Conservation (phyloP, 2,329 filamentous ascomycete genomes). For the Dendrostoma leiphaemia region DNA sequence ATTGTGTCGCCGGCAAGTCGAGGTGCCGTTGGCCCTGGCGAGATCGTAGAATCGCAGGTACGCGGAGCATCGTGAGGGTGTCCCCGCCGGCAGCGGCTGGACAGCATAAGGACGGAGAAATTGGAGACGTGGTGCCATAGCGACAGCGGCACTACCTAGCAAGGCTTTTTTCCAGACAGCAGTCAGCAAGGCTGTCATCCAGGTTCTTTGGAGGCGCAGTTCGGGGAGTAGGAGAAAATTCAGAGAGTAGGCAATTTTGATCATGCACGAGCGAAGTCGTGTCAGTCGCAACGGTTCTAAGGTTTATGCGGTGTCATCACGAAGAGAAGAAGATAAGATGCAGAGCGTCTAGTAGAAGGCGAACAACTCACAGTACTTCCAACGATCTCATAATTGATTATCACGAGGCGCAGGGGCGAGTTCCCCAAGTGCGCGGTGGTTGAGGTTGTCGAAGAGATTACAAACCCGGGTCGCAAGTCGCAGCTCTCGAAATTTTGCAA, state of each 20-base stretch:
- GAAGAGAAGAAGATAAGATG: neutral
- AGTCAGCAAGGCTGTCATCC: conserved; percentile 21
- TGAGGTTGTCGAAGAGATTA: neutral
- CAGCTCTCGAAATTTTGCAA: conserved; percentile 13
- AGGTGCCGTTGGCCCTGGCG: conserved; percentile 23
- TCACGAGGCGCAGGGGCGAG: neutral
- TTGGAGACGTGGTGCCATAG: conserved; percentile 38
- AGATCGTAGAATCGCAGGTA: conserved; percentile 51
- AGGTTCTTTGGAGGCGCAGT: neutral
- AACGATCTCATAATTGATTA: neutral
- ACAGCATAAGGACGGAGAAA: conserved; percentile 57
- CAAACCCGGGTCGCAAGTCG: neutral
- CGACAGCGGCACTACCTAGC: conserved; percentile 36
- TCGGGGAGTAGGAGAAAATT: conserved; percentile 22
- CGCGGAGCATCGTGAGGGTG: conserved; percentile 26
- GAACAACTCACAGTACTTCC: conserved; percentile 2
- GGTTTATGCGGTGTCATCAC: conserved; percentile 51
- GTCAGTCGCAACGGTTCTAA: conserved; percentile 62
- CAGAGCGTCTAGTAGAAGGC: neutral
- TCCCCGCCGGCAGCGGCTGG: conserved; percentile 34
- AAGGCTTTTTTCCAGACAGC: conserved; percentile 20
- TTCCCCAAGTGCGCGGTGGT: neutral
- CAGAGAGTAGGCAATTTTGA: conserved; percentile 51
- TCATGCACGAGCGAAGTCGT: conserved; percentile 46
- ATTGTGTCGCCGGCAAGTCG: conserved; percentile 2